Evolutionary conservation across 1,139 yeast genomes (phyloP).

Genomic region (Yamadazyma dushanensis): DNA sequence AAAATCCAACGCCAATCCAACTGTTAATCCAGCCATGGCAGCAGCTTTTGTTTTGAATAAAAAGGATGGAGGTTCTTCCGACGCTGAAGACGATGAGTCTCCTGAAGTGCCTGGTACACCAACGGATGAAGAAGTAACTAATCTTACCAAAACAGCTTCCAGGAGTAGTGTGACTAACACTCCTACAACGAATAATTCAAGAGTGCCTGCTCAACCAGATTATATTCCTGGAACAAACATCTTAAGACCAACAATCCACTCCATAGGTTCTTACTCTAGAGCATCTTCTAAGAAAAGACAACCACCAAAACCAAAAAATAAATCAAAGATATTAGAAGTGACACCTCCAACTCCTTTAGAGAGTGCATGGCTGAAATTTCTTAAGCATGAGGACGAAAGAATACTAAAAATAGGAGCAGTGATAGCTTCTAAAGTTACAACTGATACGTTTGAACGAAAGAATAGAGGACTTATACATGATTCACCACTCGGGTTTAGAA

Average conservation of each 20-base stretch:
- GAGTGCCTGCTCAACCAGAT: constrained; percentile 22
- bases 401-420: constrained; percentile 64
- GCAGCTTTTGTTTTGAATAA: constrained; percentile 47
- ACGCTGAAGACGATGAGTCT: constrained; percentile 14
- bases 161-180: constrained; percentile 6
- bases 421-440: constrained; percentile 32
- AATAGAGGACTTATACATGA: constrained; percentile 58
- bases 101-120: constrained; percentile 17
- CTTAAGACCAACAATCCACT: constrained; percentile 51
- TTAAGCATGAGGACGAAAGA: constrained; percentile 68
- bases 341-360: constrained; percentile 63
- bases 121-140: constrained; percentile 5
- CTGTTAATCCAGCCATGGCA: constrained; percentile 41
- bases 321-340: constrained; percentile 40
- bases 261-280: constrained; percentile 34
- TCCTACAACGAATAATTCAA: constrained; percentile 7
- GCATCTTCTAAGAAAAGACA: constrained; percentile 16
- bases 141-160: constrained; percentile 9
- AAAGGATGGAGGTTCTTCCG: constrained; percentile 19
- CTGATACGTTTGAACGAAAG: constrained; percentile 56
- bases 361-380: constrained; percentile 62
- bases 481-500: constrained; percentile 52
- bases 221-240: constrained; percentile 61
- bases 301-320: constrained; percentile 17
- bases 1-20: constrained; percentile 6